Base-by-base conservation (phyloP, 345 rosid genomes). In the Citropsis articulata region DNA sequence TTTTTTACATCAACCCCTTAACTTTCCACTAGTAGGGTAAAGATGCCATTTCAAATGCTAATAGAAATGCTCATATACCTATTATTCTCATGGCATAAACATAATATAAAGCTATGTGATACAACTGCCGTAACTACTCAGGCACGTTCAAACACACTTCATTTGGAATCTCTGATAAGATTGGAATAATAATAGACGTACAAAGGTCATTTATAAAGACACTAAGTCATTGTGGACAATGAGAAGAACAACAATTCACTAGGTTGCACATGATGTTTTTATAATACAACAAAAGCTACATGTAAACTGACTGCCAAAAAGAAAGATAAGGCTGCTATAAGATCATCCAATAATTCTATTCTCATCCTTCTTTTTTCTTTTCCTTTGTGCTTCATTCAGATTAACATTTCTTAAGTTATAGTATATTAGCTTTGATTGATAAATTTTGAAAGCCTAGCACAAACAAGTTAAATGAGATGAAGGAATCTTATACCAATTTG, bases 141-240 rank as follows among this genome's bases (percentile, higher is more conserved):
- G 25, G 65, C 48, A 33, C 65, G 13, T 72, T 56, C 50, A 33
- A 71, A 73, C 38, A 73, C 55, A 36, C 38, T 4, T 27, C 59
- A 73, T 73, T n/a, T 42, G 69, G 68, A 56, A 73, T 28, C 55
- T 40, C 55, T 40, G 53, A 19, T 61, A 42, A 74, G 69, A 42
- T 74, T 27, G 28, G 42, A 62, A 74, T 7, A 62, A 42, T 19
- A 36, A 66, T n/a, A 24, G 27, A 59, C 27, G 25, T 4, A 42
- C 21, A 22, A 35, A 35, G 7, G 36, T 35, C 7, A 35, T 35
- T 35, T 35, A 35, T 35, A 35, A 35, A 35, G 36, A 35, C 7
- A 35, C 36, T 6, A 6, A 19, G 36, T 61, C 27, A 74, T 28
- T 62, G 16, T 19, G 69, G 69, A 74, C 69, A 74, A 74, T 42